A percentile compares a stretch with the other conserved stretches of the same genome.
These are phyloP conservation scores for apple (Malus domestica) DNA, from an alignment of 306 rosid species.

Conservation along the genomic window DNA sequence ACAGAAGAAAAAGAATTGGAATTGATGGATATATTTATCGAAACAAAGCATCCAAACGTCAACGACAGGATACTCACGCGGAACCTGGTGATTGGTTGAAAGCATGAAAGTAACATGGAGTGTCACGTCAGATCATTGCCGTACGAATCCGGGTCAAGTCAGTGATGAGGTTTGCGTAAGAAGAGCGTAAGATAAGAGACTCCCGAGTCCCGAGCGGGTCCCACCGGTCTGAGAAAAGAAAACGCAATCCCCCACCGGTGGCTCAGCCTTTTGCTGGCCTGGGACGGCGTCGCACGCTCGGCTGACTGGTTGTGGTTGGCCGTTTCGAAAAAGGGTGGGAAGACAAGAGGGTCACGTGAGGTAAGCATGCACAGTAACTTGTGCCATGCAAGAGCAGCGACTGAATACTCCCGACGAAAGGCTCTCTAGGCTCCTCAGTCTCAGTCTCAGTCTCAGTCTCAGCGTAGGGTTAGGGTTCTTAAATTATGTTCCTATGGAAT, in stretches of 20 bases:
- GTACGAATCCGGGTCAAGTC: not conserved
- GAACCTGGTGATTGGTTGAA: too few relatives aligned
- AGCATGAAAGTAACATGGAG: not conserved
- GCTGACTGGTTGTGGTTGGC: not conserved
- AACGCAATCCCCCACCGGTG: not conserved
- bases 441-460: not conserved
- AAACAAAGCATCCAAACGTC: not conserved
- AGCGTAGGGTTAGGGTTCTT: not conserved
- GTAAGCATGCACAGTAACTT: conserved; percentile 25
- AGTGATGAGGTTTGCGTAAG: conserved; percentile 3
- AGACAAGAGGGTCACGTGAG: conserved; percentile 29
- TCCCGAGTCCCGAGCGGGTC: not conserved
- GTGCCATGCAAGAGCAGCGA: conserved; percentile 7
- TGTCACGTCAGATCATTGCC: not conserved
- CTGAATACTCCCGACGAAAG: not conserved
- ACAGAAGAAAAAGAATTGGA: too few relatives aligned
- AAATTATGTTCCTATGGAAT: too few relatives aligned
- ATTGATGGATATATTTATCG: too few relatives aligned
- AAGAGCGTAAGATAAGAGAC: not conserved
- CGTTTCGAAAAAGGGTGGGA: not conserved
- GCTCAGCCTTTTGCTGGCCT: not conserved
- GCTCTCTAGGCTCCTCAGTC: not conserved
- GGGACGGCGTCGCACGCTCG: conserved; percentile 22
- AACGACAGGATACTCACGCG: not conserved
- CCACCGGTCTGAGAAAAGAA: not conserved